Evolutionary conservation across 495 filamentous ascomycete species (phyloP), one percentile per base, ranked within the genome.

Genomic region (Terfezia claveryi): DNA sequence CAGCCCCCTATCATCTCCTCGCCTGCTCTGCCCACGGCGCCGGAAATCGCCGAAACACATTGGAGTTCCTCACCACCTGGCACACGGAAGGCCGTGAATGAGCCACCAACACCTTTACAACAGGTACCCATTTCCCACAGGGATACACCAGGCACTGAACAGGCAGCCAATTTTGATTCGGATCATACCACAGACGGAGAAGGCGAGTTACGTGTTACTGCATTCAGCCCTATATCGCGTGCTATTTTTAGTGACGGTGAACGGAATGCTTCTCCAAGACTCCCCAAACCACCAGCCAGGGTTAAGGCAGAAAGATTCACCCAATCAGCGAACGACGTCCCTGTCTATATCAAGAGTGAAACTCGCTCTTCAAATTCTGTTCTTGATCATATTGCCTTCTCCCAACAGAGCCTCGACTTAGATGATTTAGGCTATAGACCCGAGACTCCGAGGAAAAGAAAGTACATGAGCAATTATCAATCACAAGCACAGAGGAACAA

Each of bases 391-490:
- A 57, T 59, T 51, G 37, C 64, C 12, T 65, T 62, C 27, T 56
- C 64, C 37, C 60, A 75, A 54, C 69, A 76, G 58, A 87, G 81
- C 54, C 73, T 86, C 37, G 85, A 91, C 65, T 71, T 89, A 10
- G 84, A 91, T 66, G 78, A 81, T 53, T 74, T 82, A 51, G 78
- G 76, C 23, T 65, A 69, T 51, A 71, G 67, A 54, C 71, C 83
- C 36, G 70, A 71, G 11, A 89, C 85, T 0, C 85, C 85, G 10
- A 74, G 71, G 58, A 82, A 79, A 57, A 63, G 58, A 37, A 67
- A 58, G 46, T 58, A 36, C 38, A 38, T 38, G 16, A 17, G 9
- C 11, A 2, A 38, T 10, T 37, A 12, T 49, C 36, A 27, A 17
- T 10, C 17, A 4, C 53, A 50, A 4, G 27, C 7, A 32, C 27